A percentile compares a stretch with the other conserved stretches of the same genome.
Conservation (phyloP, 2,329 filamentous ascomycete genomes). For the Fonsecaea multimorphosa region DNA sequence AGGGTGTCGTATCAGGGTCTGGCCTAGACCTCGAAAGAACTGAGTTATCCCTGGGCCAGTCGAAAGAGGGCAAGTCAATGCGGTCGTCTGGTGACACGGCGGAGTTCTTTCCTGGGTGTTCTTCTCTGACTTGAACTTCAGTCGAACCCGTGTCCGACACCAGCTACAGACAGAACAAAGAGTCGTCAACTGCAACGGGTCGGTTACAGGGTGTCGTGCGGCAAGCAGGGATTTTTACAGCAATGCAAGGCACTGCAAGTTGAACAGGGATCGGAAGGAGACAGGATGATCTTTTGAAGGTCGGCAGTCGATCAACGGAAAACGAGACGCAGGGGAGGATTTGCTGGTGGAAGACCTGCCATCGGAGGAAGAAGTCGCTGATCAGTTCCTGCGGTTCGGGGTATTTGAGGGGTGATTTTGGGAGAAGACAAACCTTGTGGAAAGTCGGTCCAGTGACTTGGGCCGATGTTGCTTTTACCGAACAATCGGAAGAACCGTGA, state of each 20-base stretch:
- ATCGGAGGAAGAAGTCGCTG: slow-evolving; percentile 8
- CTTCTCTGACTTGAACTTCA: slow-evolving; percentile 5
- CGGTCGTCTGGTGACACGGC: slow-evolving; percentile 6
- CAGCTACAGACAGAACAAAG: neutral
- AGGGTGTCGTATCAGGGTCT: slow-evolving; percentile 10
- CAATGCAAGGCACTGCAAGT: slow-evolving; percentile 17
- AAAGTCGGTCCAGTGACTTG: neutral
- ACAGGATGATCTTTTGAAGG: neutral
- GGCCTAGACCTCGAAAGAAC: slow-evolving; percentile 30
- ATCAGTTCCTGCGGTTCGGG: slow-evolving; percentile 23
- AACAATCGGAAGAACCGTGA: neutral
- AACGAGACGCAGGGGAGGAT: slow-evolving; percentile 8
- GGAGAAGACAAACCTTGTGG: slow-evolving; percentile 17
- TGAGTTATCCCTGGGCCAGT: slow-evolving; percentile 3
- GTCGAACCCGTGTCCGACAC: neutral
- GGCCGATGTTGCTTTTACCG: slow-evolving; percentile 9
- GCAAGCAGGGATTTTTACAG: slow-evolving; percentile 2
- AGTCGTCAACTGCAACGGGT: neutral
- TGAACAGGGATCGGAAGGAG: slow-evolving; percentile 16
- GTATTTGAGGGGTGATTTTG: slow-evolving; percentile 15
- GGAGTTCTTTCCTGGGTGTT: slow-evolving; percentile 8
- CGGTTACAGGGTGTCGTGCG: neutral
- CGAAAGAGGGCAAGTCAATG: slow-evolving; percentile 10
- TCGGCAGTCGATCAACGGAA: slow-evolving; percentile 13
- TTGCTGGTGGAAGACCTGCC: slow-evolving; percentile 12